Evolutionary conservation across 225 moss, liverwort and hornwort species (phyloP).

Genomic region (Ulota crispa): DNA sequence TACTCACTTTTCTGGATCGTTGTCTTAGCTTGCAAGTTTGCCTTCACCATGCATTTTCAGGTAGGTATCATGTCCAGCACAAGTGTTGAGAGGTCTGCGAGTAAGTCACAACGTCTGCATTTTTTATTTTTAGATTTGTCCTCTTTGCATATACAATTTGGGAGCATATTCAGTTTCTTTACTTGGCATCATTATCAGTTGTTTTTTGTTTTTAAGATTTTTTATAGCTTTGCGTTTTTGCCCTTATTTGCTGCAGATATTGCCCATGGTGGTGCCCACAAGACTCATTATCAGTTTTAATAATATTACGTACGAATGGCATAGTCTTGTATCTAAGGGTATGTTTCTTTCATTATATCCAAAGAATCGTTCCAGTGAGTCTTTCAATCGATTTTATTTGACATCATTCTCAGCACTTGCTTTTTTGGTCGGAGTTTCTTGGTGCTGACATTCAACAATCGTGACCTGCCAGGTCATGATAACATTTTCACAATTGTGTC

Average conservation of each 20-base stretch:
- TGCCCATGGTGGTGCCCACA: slow-evolving; percentile 72
- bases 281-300: slow-evolving; percentile 49
- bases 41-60: slow-evolving; percentile 87
- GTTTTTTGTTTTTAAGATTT: background rate
- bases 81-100: background rate
- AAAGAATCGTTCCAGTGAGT: background rate
- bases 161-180: background rate
- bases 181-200: background rate
- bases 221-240: background rate
- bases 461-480: slow-evolving; percentile 54
- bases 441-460: slow-evolving; percentile 13
- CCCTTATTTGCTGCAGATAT: slow-evolving; percentile 51
- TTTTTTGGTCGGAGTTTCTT: slow-evolving; percentile 2
- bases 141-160: background rate
- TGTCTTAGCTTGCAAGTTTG: slow-evolving; percentile 79
- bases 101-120: background rate
- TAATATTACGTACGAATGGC: slow-evolving; percentile 67
- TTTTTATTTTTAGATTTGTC: background rate
- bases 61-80: slow-evolving; percentile 36
- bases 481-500: slow-evolving; percentile 69
- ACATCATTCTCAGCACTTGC: background rate
- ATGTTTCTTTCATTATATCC: slow-evolving; percentile 23
- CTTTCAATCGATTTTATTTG: slow-evolving; percentile 1
- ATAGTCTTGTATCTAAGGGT: slow-evolving; percentile 71
- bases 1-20: slow-evolving; percentile 81